Evolutionary conservation across 225 moss, liverwort and hornwort species (phyloP), one percentile per base, ranked within the genome.

Genomic region (Sphagnum tenellum): DNA sequence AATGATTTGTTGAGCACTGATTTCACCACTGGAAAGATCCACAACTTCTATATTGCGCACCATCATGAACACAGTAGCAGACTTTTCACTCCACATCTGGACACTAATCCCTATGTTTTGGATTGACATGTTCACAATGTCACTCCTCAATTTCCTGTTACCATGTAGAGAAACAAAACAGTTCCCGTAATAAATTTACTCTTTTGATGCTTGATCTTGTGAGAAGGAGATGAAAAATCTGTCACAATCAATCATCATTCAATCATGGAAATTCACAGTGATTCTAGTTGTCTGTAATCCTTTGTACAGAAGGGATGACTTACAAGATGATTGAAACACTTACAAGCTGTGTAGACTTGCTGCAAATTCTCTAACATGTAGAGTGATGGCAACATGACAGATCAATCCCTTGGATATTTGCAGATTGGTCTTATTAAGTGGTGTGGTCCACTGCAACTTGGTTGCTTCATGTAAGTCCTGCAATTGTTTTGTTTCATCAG

Each of bases 381-480:
- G 73, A 59, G 91, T 88, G 69, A 91, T 55, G 60, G 77, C 84
- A 69, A 95, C 71, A 67, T 80, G 79, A 66, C 88, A 89, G 57
- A 74, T 29, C 29, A 29, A 75, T 59, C 89, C 89, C 73, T 83
- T 88, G 5, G 81, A 73, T 48, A 29, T 1, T 29, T 29, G 29
- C 29, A 29, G 29, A 29, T 29, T 29, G 29, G 29, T 29, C 29
- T 29, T 29, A 29, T 29, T 29, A 29, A 29, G 29, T 29, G 29
- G 29, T 1, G 29, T 29, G 29, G 29, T 84, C 60, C 91, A 82
- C 69, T 84, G 66, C 67, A 88, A 86, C 72, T 89, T 81, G 55
- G 94, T 88, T 60, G 88, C 88, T 75, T 95, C 86, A 57, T 88
- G 89, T 4, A 91, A 56, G 72, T 95, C 89, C 94, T 95, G 69